These are phyloP conservation scores for Alternaria gaisen DNA, from an alignment of 2,329 filamentous ascomycete species.

Conservation along the genomic window DNA sequence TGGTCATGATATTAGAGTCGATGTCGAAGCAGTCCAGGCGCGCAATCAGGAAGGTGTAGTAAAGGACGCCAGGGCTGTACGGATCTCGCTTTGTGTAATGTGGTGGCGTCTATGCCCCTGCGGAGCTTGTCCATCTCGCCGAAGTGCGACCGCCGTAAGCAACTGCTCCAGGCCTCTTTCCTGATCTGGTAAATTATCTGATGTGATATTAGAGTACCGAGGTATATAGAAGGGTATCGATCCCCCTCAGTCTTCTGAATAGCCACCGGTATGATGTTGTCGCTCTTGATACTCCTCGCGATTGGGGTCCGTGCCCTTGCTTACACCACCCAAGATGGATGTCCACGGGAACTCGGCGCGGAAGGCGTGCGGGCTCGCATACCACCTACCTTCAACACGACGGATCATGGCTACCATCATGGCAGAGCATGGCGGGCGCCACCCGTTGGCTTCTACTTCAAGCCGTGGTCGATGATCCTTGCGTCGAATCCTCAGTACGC, in stretches of 20 bases:
- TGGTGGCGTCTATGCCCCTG: not conserved
- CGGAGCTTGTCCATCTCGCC: not conserved
- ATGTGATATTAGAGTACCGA: not conserved
- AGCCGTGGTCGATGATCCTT: slow-evolving; percentile 29
- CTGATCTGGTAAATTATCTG: not conserved
- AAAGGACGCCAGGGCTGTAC: not conserved
- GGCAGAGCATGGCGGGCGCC: slow-evolving; percentile 15
- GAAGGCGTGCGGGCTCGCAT: slow-evolving; percentile 12
- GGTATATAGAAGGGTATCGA: not conserved
- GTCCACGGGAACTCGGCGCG: slow-evolving; percentile 7
- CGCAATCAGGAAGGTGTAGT: not conserved
- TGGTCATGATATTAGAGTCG: accelerated
- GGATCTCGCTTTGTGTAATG: not conserved
- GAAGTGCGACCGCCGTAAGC: not conserved
- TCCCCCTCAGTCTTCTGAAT: too few species aligned
- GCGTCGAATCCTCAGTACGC: slow-evolving; percentile 22
- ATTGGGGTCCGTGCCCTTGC: not conserved
- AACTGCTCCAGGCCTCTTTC: slow-evolving; percentile 1
- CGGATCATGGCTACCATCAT: not conserved
- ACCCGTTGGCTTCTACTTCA: slow-evolving; percentile 24
- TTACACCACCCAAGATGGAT: not conserved
- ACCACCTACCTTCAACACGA: slow-evolving; percentile 7
- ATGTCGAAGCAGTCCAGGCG: not conserved
- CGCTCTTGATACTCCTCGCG: not conserved
- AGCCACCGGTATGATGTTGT: not conserved